Evolutionary conservation across 2,329 filamentous ascomycete species (phyloP), one percentile per base, ranked within the genome.

Genomic region (Aureobasidium lini): DNA sequence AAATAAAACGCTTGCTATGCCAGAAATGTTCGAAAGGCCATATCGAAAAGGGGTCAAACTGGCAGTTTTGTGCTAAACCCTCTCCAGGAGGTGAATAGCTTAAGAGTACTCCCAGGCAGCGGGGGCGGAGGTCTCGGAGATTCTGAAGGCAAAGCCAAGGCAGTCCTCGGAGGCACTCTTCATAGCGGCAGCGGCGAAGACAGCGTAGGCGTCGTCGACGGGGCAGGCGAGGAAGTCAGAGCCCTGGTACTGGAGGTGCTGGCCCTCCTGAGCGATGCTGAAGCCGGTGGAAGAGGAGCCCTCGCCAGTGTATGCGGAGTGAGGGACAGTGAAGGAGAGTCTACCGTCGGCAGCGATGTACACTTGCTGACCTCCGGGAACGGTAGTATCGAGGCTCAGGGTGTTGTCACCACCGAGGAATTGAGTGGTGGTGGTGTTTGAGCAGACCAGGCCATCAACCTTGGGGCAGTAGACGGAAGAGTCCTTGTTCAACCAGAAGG

Each of bases 71-170:
- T 23, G 23, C 23, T 23, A 23, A 23, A 23, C 23, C 4, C 34
- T 36, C 34, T 36, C 34, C 34, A 13, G 34, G 34, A 36, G 34
- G 39, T 5, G n/a, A 42, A 42, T 7, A 16, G 39, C n/a, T 44
- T 56, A 56, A 28, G 31, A 36, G 57, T 59, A 59, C 37, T 59
- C 37, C 46, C 46, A 59, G 52, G 57, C 57, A 39, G 57, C 57
- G 32, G 57, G 57, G 8, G 37, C 39, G 7, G n/a, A 10, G 18
- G 13, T 18, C 62, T 76, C 11, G 71, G 70, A 31, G 31, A 60
- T 11, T 43, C 59, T 56, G 40, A 59, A 63, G 31, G 40, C 50
- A n/a, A 63, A 63, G 6, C 60, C 52, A 28, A 53, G 10, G 37
- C 62, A 63, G 15, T 13, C 46, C 15, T 32, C 53, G 2, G 29